Base-by-base conservation (phyloP, 2,329 filamentous ascomycete genomes). In the Stagonosporopsis tanaceti region DNA sequence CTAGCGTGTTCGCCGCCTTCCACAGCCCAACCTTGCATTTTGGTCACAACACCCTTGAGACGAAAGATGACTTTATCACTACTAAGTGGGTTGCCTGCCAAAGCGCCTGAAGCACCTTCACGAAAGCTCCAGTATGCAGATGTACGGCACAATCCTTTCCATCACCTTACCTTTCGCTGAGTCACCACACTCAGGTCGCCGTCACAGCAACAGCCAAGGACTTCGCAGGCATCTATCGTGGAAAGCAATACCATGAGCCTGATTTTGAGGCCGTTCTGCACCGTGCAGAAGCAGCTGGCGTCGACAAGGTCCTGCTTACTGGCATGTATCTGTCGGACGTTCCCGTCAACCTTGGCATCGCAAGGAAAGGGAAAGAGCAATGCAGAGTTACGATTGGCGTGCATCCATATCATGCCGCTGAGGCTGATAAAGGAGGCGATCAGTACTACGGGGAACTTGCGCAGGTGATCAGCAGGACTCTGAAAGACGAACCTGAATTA, bases 171-270 rank as follows among this genome's bases (percentile, higher is more conserved):
- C 34, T 2, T 27, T 17, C 25, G 48, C 50, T 59, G 50, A 59
- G 46, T 46, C 38, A 34, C n/a, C 9, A 25, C 37, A 46, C 47
- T 51, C 50, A 74, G 72, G 68, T 75, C 52, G 72, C 72, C 41
- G 67, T 73, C 4, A 75, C 73, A 30, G 69, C 70, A 40, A 74
- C 71, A 15, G 69, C 71, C 17, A 64, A 66, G 8, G 79, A 84
- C 56, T 84, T 83, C 53, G 76, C 78, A n/a, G 82, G 81, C 14
- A 74, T 81, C 53, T 84, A 84, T 57, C 78, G 82, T 6, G 76
- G 75, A 57, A 83, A 83, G 57, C 75, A 81, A 55, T 80, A 81
- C 47, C 82, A 84, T 46, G 68, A 74, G 3, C 68, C 78, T 1
- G 81, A 84, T 57, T 80, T 83, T 52, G 59, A 66, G 1, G 69